A percentile compares a stretch with the other conserved stretches of the same genome.
Conservation (phyloP, 1,284 basidiomycete species). For the Pascua guehoae region DNA sequence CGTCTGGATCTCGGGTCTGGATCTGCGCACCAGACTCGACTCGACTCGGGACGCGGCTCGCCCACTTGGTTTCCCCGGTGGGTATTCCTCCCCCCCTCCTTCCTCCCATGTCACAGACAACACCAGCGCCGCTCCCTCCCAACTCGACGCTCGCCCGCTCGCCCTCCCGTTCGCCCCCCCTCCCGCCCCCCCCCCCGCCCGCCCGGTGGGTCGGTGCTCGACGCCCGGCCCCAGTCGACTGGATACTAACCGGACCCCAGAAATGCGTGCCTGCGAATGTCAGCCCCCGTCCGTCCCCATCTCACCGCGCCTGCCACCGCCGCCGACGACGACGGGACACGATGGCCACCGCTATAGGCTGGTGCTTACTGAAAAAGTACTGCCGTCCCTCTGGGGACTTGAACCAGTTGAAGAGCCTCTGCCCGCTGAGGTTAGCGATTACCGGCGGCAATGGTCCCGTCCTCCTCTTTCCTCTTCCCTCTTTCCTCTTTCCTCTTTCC, state of each 20-base stretch:
- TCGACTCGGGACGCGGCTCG: too few species aligned
- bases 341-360: too few species aligned
- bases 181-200: neutral
- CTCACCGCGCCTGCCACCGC: neutral
- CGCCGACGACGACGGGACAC: neutral
- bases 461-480: too few species aligned
- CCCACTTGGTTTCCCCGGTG: too few species aligned
- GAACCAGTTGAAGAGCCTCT: conserved; percentile 73
- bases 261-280: conserved; percentile 75
- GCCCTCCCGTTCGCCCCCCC: neutral
- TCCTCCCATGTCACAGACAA: too few species aligned
- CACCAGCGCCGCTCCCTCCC: too few species aligned
- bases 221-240: neutral
- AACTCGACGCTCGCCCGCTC: neutral
- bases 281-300: too few species aligned
- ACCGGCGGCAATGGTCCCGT: neutral
- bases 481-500: too few species aligned
- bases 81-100: too few species aligned
- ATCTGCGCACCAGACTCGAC: too few species aligned
- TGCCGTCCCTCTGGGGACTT: conserved; percentile 82
- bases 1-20: too few species aligned
- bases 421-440: neutral
- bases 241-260: conserved; percentile 76
- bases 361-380: conserved; percentile 86
- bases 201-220: too few species aligned